These are phyloP conservation scores for Fennellomyces sp. DNA, from an alignment of 371 early-diverging fungal species.

Conservation along the genomic window DNA sequence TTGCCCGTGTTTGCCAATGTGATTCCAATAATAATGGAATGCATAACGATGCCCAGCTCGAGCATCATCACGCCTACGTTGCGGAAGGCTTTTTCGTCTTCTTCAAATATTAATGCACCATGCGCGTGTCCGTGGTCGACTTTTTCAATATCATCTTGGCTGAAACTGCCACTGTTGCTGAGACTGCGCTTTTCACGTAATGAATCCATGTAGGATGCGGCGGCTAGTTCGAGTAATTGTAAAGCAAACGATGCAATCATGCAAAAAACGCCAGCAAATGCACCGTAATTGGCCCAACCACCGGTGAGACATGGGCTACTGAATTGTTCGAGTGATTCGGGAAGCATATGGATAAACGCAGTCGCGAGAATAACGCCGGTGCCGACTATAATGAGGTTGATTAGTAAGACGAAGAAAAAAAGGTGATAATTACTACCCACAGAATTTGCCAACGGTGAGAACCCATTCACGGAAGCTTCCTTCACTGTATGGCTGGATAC, in stretches of 20 bases:
- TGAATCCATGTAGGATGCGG: conserved; percentile 29
- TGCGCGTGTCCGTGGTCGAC: conserved; percentile 1
- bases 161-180: background rate
- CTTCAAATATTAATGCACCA: background rate
- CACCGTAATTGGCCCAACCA: conserved; percentile 38
- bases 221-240: conserved; percentile 41
- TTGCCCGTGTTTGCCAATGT: conserved; percentile 72
- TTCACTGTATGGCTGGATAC: conserved; percentile 26
- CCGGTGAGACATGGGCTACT: conserved; percentile 42
- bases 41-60: conserved; percentile 84
- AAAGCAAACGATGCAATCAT: conserved; percentile 49
- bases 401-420: conserved; percentile 13
- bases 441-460: conserved; percentile 46
- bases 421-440: conserved; percentile 22
- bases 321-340: conserved; percentile 42
- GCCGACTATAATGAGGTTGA: conserved; percentile 27
- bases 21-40: conserved; percentile 88
- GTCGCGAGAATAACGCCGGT: conserved; percentile 51
- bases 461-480: conserved; percentile 36
- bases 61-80: conserved; percentile 64
- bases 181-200: background rate
- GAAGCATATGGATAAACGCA: conserved; percentile 53
- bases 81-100: background rate
- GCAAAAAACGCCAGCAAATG: conserved; percentile 49
- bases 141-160: background rate